Conservation (phyloP, 1,284 basidiomycete species). For the Bondarzewia mesenterica region DNA sequence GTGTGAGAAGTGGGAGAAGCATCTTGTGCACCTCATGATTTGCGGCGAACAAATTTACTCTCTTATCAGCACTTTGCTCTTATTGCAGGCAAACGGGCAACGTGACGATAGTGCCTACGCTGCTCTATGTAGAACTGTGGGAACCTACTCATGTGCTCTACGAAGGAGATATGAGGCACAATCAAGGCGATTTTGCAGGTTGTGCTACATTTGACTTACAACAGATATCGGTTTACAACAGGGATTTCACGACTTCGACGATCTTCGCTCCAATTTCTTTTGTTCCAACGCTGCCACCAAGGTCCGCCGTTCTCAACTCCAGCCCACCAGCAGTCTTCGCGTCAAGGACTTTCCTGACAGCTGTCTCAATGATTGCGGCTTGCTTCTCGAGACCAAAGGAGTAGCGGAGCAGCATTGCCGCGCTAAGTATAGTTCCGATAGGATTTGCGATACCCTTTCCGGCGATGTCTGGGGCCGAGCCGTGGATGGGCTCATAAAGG, state of each 20-base stretch:
- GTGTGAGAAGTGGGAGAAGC: too few species aligned
- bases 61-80: too few species aligned
- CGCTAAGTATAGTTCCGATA: constrained; percentile 94
- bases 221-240: constrained; percentile 52
- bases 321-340: constrained; percentile 61
- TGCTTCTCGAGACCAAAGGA: constrained; percentile 83
- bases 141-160: neutral
- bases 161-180: too few species aligned
- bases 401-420: constrained; percentile 92
- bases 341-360: constrained; percentile 88
- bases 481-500: constrained; percentile 95
- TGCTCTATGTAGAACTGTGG: too few species aligned
- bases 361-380: constrained; percentile 80
- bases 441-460: constrained; percentile 95
- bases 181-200: too few species aligned
- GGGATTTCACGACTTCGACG: constrained; percentile 63
- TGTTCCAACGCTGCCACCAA: constrained; percentile 76
- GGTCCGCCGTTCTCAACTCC: constrained; percentile 81
- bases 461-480: constrained; percentile 95
- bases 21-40: too few species aligned
- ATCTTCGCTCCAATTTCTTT: constrained; percentile 82
- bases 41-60: too few species aligned
- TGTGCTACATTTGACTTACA: too few species aligned
- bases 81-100: too few species aligned
- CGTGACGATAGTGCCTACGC: too few species aligned